Percentiles rank a stretch among this genome's conserved stretches.
Evolutionary conservation across 2,329 filamentous ascomycete genomes (phyloP).

Genomic region (Fusarium papillatum): DNA sequence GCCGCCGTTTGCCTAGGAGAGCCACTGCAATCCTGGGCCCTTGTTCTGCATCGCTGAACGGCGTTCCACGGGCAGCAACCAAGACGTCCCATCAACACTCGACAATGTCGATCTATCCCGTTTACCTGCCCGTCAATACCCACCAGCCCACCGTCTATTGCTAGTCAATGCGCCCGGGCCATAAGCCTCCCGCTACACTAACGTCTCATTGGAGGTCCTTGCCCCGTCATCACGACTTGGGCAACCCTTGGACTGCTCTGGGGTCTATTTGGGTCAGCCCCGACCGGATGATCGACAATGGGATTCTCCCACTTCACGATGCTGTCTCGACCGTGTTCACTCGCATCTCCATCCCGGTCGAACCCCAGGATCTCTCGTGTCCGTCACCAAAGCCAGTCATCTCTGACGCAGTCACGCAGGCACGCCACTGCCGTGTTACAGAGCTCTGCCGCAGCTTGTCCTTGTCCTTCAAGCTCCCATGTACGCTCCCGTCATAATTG

Average conservation of each 20-base stretch:
- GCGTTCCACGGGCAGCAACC: slow-evolving; percentile 15
- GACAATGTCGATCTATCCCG: slow-evolving; percentile 38
- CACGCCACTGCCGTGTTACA: neutral
- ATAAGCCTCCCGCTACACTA: slow-evolving; percentile 46
- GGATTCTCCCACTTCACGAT: slow-evolving; percentile 37
- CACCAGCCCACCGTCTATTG: slow-evolving; percentile 25
- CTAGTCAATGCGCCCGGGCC: slow-evolving; percentile 32
- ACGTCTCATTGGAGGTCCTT: slow-evolving; percentile 34
- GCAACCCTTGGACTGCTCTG: slow-evolving; percentile 28
- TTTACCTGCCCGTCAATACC: slow-evolving; percentile 19
- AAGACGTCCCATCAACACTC: slow-evolving; percentile 27
- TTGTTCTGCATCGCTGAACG: slow-evolving; percentile 6
- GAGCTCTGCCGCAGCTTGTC: slow-evolving; percentile 1
- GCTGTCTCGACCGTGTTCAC: slow-evolving; percentile 17
- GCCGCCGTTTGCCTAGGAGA: slow-evolving; percentile 11
- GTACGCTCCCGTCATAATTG: slow-evolving; percentile 7
- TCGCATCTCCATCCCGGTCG: slow-evolving; percentile 14
- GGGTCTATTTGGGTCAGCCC: slow-evolving; percentile 17
- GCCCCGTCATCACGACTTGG: slow-evolving; percentile 28
- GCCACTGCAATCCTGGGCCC: neutral
- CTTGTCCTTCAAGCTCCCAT: neutral
- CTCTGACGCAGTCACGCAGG: neutral
- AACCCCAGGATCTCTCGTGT: slow-evolving; percentile 9
- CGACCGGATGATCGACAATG: slow-evolving; percentile 31
- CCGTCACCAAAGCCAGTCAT: neutral